Evolutionary conservation across 345 rosid genomes (phyloP), one percentile per base, ranked within the genome.

Genomic region (Iberis pinnata): DNA sequence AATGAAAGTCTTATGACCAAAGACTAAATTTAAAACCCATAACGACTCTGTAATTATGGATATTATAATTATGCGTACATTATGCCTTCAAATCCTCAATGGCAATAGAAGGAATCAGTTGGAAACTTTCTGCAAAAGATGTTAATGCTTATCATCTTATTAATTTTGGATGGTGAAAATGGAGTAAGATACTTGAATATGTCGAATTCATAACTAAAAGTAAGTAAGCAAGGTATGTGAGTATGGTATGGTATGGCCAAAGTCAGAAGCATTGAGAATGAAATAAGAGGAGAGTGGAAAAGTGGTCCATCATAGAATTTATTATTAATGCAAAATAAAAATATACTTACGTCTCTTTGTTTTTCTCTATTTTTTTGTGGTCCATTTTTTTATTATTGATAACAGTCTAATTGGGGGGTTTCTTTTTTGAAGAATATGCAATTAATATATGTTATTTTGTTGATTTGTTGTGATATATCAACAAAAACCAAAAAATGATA

Each of bases 261-360:
- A 64, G 43, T 49, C 58, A 64, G 29, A 56, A 56, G 38, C 43
- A 42, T 25, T 58, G 57, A 56, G 63, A 64, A 49, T 64, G 69
- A 64, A 48, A 56, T 62, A 56, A 64, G 63, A 64, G 13, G 29
- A 48, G 44, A 64, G 69, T 64, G 69, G 69, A 64, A n/a, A 31
- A 64, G 63, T 64, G 69, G 69, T 64, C 69, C 69, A 22, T 64
- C 16, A 13, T 13, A 49, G 44, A 46, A 64, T 46, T 55, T 18
- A 39, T 15, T 17, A 31, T 19, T 43, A 13, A 56, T 29, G 33
- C 5, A 29, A 6, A 29, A 22, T 2, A 22, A 19, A 15, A 9
- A 16, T 15, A 61, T 9, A 38, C 29, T 56, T 49, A 33, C 18
- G 22, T 51, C 27, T 42, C 43, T 41, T 49, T 50, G 41, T 32